Percentiles rank a stretch among this genome's conserved stretches.
phyloP scores from a whole-genome alignment of 2,329 filamentous ascomycete genomes.

The Stagonosporopsis tanaceti region DNA sequence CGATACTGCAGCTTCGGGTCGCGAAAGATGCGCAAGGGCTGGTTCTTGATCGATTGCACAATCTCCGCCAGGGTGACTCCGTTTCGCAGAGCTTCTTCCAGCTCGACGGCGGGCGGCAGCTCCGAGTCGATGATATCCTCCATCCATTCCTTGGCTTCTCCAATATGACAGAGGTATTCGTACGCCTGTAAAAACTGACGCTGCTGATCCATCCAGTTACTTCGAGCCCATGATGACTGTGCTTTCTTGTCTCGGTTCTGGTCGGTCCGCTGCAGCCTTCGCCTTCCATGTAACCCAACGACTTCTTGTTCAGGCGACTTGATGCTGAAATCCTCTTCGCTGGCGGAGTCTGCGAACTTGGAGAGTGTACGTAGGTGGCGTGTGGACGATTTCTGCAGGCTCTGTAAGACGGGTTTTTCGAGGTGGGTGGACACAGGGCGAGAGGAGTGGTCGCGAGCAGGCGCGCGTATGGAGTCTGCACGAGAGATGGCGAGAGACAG shows the following conservation, averaged over 20 bases:
- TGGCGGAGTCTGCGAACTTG: slow-evolving; percentile 77
- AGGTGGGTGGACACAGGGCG: slow-evolving; percentile 45
- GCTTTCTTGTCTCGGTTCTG: slow-evolving; percentile 62
- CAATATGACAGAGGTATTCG: slow-evolving; percentile 98
- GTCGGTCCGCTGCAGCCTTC: slow-evolving; percentile 77
- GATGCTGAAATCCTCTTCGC: slow-evolving; percentile 81
- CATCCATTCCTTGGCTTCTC: slow-evolving; percentile 99
- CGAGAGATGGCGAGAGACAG: slow-evolving; percentile 52
- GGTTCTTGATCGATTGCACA: slow-evolving; percentile 83
- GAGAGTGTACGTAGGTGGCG: slow-evolving; percentile 88
- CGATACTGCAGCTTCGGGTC: slow-evolving; percentile 87
- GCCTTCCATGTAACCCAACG: slow-evolving; percentile 82
- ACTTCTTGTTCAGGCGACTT: slow-evolving; percentile 83
- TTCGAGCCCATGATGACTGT: slow-evolving; percentile 72
- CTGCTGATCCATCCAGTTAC: slow-evolving; percentile 99
- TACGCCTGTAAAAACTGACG: slow-evolving; percentile 96
- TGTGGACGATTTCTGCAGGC: slow-evolving; percentile 86
- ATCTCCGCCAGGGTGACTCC: slow-evolving; percentile 95
- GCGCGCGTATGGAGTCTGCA: slow-evolving; percentile 48
- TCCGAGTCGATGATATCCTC: slow-evolving; percentile 86
- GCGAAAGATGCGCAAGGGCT: slow-evolving; percentile 82
- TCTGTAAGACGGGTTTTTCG: slow-evolving; percentile 70
- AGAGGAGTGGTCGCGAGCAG: slow-evolving; percentile 44
- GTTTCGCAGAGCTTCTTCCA: slow-evolving; percentile 91
- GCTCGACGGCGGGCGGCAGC: slow-evolving; percentile 89